Conservation (phyloP, 1,284 basidiomycete species). For the Exobasidium rhododendri region DNA sequence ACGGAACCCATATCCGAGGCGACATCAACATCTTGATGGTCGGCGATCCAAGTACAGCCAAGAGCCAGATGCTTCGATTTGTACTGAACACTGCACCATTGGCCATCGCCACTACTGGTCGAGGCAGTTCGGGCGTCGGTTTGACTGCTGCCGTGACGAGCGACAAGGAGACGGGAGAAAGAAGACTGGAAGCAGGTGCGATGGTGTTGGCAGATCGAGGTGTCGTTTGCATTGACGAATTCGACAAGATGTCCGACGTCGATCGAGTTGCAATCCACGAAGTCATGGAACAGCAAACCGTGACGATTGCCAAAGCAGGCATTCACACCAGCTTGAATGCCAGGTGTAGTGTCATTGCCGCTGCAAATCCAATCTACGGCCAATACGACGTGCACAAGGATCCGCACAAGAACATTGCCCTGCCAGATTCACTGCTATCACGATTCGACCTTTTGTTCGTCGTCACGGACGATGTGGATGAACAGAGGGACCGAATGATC, state of each 20-base stretch:
- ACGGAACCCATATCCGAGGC: constrained; percentile 97
- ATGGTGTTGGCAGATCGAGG: constrained; percentile 99
- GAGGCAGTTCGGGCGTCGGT: constrained; percentile 97
- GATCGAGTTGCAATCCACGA: constrained; percentile 99
- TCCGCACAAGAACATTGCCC: constrained; percentile 95
- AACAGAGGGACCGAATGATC: constrained; percentile 86
- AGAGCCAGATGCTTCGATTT: constrained; percentile 93
- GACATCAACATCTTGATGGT: constrained; percentile 99
- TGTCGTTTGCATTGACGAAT: constrained; percentile 99
- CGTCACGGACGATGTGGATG: constrained; percentile 96
- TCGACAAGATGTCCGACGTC: constrained; percentile 99
- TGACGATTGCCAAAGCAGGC: constrained; percentile 98
- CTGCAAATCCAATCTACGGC: constrained; percentile 98
- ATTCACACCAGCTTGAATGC: constrained; percentile 98
- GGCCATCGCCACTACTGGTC: constrained; percentile 95
- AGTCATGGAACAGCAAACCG: constrained; percentile 97
- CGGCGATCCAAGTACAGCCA: constrained; percentile 95
- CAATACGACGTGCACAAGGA: constrained; percentile 99
- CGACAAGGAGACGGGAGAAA: constrained; percentile 91
- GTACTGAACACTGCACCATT: constrained; percentile 93
- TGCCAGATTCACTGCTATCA: constrained; percentile 94
- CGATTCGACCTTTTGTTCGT: constrained; percentile 99
- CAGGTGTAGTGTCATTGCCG: constrained; percentile 93
- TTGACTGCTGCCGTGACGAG: constrained; percentile 98
- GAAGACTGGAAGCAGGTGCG: constrained; percentile 92